A percentile compares a stretch with the other conserved stretches of the same genome.
These are phyloP conservation scores for Pichia sp. DNA, from an alignment of 1,139 yeast species.

Conservation along the genomic window DNA sequence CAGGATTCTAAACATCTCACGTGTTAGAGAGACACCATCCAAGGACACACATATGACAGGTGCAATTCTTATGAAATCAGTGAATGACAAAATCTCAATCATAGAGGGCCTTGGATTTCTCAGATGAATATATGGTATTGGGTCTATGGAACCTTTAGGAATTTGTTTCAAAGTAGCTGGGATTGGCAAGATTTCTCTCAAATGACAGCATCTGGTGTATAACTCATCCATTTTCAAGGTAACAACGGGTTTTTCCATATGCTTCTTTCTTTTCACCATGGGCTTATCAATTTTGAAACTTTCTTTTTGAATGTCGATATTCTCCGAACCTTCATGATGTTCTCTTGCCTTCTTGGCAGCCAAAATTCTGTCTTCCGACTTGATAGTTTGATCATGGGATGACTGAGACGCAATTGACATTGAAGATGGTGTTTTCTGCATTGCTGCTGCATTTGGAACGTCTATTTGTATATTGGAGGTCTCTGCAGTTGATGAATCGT, in stretches of 20 bases:
- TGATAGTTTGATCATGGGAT: slow-evolving; percentile 28
- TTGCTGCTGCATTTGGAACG: slow-evolving; percentile 35
- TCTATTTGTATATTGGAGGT: slow-evolving; percentile 12
- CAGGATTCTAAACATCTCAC: slow-evolving; percentile 60
- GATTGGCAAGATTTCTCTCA: slow-evolving; percentile 87
- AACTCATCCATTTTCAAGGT: slow-evolving; percentile 53
- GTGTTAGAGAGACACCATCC: slow-evolving; percentile 64
- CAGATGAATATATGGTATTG: slow-evolving; percentile 59
- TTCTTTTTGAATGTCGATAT: slow-evolving; percentile 19
- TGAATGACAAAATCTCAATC: slow-evolving; percentile 68
- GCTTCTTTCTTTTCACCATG: slow-evolving; percentile 38
- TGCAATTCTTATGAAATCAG: slow-evolving; percentile 71
- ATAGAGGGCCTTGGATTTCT: slow-evolving; percentile 71
- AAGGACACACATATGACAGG: slow-evolving; percentile 64
- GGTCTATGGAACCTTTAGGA: slow-evolving; percentile 65
- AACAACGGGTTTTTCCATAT: slow-evolving; percentile 49
- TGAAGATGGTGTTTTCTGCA: slow-evolving; percentile 23
- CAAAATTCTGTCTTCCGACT: slow-evolving; percentile 25
- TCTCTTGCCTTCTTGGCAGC: slow-evolving; percentile 31
- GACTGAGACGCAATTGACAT: slow-evolving; percentile 18
- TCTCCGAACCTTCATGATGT: slow-evolving; percentile 15
- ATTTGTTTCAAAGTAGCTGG: slow-evolving; percentile 83
- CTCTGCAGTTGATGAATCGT: neutral
- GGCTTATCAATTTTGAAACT: slow-evolving; percentile 46
- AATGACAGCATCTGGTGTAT: slow-evolving; percentile 88